Conservation (phyloP, 176 grass and related monocot species). For the Carex parvula region DNA sequence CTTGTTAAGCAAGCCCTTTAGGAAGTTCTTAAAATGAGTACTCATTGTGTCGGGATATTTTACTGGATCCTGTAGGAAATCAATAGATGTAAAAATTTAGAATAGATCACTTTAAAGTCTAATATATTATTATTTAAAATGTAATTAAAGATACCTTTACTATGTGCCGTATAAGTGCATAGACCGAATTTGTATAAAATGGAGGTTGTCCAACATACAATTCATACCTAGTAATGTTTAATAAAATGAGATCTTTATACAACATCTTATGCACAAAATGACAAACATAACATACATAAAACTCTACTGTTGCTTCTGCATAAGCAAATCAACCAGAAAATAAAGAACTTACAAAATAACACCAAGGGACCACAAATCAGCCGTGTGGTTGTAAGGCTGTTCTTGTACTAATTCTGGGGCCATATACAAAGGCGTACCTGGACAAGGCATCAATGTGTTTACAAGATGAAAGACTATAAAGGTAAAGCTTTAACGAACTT, state of each 20-base stretch:
- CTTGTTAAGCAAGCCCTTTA: conserved; percentile 96
- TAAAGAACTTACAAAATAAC: conserved; percentile 81
- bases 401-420: conserved; percentile 97
- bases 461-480: conserved; percentile 9
- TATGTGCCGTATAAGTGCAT: conserved; percentile 89
- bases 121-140: conserved; percentile 25
- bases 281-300: conserved; percentile 4
- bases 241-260: not conserved
- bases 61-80: conserved; percentile 64
- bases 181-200: conserved; percentile 98
- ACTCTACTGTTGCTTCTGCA: not conserved
- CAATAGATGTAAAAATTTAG: conserved; percentile 21
- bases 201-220: conserved; percentile 95
- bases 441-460: conserved; percentile 24
- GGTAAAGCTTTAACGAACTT: not conserved
- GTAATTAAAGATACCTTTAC: conserved; percentile 60
- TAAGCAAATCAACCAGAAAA: conserved; percentile 3
- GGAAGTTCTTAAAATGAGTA: conserved; percentile 80
- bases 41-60: conserved; percentile 99
- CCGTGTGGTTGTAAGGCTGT: conserved; percentile 93
- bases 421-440: conserved; percentile 98
- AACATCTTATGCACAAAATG: not conserved
- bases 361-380: conserved; percentile 96
- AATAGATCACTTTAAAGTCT: conserved; percentile 13
- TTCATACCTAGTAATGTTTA: conserved; percentile 59